Evolutionary conservation across 192 early-diverging fungal species (phyloP), one percentile per base, ranked within the genome.

Genomic region (Polychytrium aggregatum): DNA sequence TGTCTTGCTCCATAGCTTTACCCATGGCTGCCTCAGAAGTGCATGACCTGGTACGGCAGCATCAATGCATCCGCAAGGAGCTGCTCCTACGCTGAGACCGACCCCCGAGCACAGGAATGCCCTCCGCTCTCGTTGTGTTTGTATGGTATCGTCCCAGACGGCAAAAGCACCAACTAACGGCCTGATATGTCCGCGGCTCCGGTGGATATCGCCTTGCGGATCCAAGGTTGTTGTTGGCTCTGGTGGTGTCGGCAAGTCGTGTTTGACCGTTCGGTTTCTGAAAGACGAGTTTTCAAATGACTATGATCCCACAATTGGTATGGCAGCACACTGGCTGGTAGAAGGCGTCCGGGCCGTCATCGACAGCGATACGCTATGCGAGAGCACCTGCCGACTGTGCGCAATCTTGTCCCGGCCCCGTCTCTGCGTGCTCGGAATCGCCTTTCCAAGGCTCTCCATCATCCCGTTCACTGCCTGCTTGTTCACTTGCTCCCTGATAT

Each of bases 181-280:
- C n/a, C n/a, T n/a, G n/a, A n/a, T n/a, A n/a, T n/a, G n/a, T n/a
- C n/a, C n/a, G n/a, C n/a, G n/a, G n/a, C n/a, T n/a, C n/a, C n/a
- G n/a, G n/a, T n/a, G n/a, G n/a, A n/a, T n/a, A n/a, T n/a, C n/a
- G n/a, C n/a, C n/a, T n/a, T n/a, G n/a, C n/a, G n/a, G n/a, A n/a
- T n/a, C n/a, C n/a, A n/a, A 78, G 74, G 74, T 78, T 18, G 74
- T 78, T 14, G 74, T 78, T 17, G 74, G 74, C 8, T 70, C 66
- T 35, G 74, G 74, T 41, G 74, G 74, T 64, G 74, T 78, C 24
- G 75, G 75, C 24, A 78, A 78, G 42, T 78, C 75, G 13, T 75
- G 72, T 58, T 42, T 78, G 45, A 78, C 75, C 25, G 67, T 75
- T 1, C 65, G 75, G 37, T 78, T 75, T 45, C 55, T 78, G 20